phyloP scores from a whole-genome alignment of 2,329 filamentous ascomycete species.

The Penicillium sp. region DNA sequence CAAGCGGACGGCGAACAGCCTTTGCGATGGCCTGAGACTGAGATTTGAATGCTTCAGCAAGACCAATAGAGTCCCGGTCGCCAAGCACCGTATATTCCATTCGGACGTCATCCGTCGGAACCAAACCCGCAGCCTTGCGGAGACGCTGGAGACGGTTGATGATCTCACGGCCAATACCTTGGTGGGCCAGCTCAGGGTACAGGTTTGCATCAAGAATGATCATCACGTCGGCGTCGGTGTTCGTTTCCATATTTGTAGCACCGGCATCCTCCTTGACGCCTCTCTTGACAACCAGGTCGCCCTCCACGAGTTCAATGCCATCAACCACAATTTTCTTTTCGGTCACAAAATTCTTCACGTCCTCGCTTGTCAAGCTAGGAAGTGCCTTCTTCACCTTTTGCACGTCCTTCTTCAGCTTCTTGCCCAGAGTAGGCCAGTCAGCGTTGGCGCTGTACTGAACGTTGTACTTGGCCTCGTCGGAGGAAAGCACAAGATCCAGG shows the following conservation, averaged over 20 bases:
- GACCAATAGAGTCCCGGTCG: constrained; percentile 76
- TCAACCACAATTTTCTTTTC: constrained; percentile 79
- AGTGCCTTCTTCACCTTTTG: constrained; percentile 89
- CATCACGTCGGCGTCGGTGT: constrained; percentile 86
- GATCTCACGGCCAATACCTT: constrained; percentile 88
- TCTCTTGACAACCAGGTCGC: constrained; percentile 81
- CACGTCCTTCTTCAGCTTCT: constrained; percentile 96
- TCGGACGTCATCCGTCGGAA: constrained; percentile 90
- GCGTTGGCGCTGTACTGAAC: constrained; percentile 88
- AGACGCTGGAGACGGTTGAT: constrained; percentile 91
- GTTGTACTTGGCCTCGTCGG: constrained; percentile 87
- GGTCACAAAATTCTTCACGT: constrained; percentile 78
- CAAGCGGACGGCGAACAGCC: constrained; percentile 74
- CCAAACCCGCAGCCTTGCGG: constrained; percentile 89
- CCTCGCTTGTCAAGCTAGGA: constrained; percentile 74
- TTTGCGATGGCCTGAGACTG: constrained; percentile 74
- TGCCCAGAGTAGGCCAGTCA: constrained; percentile 92
- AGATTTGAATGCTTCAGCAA: constrained; percentile 70
- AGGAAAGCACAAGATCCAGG: constrained; percentile 79
- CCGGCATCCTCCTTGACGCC: constrained; percentile 73
- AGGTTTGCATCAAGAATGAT: constrained; percentile 84
- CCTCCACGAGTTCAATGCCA: constrained; percentile 79
- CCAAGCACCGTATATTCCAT: constrained; percentile 87
- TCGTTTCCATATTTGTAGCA: constrained; percentile 78
- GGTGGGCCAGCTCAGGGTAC: constrained; percentile 83